A percentile compares a stretch with the other conserved stretches of the same genome.
These are phyloP conservation scores for Apocynum venetum DNA, from an alignment of 257 asterid genomes.

Conservation along the genomic window DNA sequence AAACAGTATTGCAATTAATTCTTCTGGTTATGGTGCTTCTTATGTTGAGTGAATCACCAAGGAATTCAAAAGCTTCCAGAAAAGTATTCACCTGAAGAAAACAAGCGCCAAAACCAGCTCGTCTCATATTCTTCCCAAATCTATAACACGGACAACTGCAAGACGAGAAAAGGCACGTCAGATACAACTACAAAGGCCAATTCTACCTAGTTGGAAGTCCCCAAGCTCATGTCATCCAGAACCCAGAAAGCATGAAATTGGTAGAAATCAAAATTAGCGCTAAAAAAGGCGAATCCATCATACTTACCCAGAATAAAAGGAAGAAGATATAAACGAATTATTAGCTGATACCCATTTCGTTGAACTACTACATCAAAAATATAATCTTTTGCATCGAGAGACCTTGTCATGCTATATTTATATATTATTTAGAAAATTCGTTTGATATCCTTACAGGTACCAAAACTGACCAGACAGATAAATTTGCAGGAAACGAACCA, in stretches of 20 bases:
- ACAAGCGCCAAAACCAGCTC: slow-evolving; percentile 89
- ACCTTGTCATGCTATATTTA: neutral
- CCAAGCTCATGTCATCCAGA: slow-evolving; percentile 1
- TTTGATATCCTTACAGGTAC: neutral
- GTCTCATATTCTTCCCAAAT: slow-evolving; percentile 93
- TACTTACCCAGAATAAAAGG: neutral
- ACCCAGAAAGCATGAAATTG: neutral
- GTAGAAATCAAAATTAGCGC: neutral
- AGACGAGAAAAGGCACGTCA: slow-evolving; percentile 22
- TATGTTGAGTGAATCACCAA: neutral
- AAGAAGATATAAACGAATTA: neutral
- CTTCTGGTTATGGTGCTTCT: neutral
- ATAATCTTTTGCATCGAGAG: neutral
- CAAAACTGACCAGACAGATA: neutral
- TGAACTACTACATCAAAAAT: neutral
- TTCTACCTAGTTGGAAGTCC: neutral
- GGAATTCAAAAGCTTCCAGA: neutral
- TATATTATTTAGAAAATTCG: neutral
- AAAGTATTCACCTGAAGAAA: slow-evolving; percentile 67
- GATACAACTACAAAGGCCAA: slow-evolving; percentile 14
- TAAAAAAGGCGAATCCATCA: neutral
- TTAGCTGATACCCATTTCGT: neutral
- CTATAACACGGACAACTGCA: slow-evolving; percentile 96
- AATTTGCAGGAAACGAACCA: neutral
- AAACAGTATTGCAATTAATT: neutral